Evolutionary conservation across 768 basidiomycete genomes (phyloP), one percentile per base, ranked within the genome.

Genomic region (Roridomyces roridus): DNA sequence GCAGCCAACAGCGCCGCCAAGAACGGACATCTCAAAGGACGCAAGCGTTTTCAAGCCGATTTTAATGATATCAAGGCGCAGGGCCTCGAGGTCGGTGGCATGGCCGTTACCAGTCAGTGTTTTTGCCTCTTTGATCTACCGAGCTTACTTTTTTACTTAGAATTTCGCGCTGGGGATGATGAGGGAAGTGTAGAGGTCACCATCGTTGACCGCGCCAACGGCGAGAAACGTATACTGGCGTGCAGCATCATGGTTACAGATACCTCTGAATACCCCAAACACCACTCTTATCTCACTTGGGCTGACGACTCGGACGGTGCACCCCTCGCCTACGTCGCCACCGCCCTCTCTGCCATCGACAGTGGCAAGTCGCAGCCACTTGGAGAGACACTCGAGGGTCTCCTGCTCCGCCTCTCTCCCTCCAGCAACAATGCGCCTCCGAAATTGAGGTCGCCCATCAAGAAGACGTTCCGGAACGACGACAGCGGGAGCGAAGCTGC

Each of bases 241-340:
- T 59, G 52, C 21, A 63, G 47, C 49, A 21, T 63, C 8, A 52
- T 40, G 1, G 40, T 63, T 37, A 18, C 57, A 87, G 87, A 88
- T 63, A 82, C 86, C 2, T 85, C 87, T 10, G 84, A 86, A 47
- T 91, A 91, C 65, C 89, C 89, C 0, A 71, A 72, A 24, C 75
- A 72, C 55, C 88, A 89, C 66, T 74, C 78, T 0, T 79, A 81
- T 50, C 81, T 88, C 63, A 78, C 84, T 46, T 86, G 83, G 57
- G 76, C 82, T 14, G 74, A 78, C 34, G 29, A 6, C 29, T 31
- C 29, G 29, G 81, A 84, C 50, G 66, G 67, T 4, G 76, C 78
- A 28, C 62, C 83, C 8, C 72, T 80, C 0, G 51, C 72, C 0
- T 69, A 72, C 15, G 54, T 88, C 15, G 67, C 76, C 49, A 60